Conservation (phyloP, 371 early-diverging fungal species). For the Syncephalis plumigaleata region DNA sequence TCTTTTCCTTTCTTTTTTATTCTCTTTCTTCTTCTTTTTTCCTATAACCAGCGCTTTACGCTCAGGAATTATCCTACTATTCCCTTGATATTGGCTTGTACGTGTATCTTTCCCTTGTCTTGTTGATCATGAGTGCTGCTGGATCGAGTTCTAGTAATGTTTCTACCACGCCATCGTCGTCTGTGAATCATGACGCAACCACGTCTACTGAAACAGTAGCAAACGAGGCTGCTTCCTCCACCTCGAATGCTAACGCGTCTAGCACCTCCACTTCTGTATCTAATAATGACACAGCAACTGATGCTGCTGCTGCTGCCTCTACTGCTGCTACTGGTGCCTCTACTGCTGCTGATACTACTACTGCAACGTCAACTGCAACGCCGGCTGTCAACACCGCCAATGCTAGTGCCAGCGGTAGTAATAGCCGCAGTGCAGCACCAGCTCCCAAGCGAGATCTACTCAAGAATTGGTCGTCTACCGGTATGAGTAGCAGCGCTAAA, state of each 20-base stretch:
- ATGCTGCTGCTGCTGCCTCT: neutral
- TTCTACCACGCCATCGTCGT: neutral
- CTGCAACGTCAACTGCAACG: neutral
- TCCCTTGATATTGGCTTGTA: neutral
- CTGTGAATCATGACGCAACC: neutral
- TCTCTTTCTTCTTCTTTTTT: no score
- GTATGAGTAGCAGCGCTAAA: conserved; percentile 8
- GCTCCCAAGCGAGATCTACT: neutral
- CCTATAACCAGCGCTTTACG: no score
- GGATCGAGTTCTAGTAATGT: neutral
- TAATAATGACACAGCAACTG: neutral
- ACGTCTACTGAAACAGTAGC: neutral
- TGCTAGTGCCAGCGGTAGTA: neutral
- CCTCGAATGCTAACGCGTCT: neutral
- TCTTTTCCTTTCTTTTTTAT: no score
- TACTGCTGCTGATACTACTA: neutral
- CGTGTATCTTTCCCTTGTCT: neutral
- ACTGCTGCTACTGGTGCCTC: conserved; percentile 2
- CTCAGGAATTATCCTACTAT: no score
- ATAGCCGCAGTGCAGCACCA: no score
- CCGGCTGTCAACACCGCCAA: conserved; percentile 2
- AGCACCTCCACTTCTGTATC: neutral
- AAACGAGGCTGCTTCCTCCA: neutral
- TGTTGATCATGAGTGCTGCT: neutral
- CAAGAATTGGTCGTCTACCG: neutral